Evolutionary conservation across 139 green algal species (phyloP).

Genomic region (Marvania coccoides): DNA sequence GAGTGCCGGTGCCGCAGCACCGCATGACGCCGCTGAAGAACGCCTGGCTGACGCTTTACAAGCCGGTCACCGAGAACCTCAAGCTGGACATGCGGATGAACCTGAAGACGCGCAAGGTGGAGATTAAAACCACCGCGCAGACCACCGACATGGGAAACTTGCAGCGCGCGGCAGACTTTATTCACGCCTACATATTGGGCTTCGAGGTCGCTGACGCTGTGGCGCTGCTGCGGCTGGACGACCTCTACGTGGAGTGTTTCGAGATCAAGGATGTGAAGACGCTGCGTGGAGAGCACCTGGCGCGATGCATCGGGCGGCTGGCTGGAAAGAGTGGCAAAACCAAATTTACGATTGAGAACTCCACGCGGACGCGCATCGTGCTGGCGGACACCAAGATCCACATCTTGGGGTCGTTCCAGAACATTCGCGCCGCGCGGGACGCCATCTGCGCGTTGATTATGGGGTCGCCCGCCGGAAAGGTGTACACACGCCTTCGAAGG

Average conservation of each 20-base stretch:
- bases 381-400: constrained; percentile 95
- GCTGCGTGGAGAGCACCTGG: constrained; percentile 92
- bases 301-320: constrained; percentile 85
- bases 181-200: constrained; percentile 93
- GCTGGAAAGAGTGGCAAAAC: constrained; percentile 97
- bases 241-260: constrained; percentile 98
- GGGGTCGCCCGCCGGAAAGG: constrained; percentile 93
- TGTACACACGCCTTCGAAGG: constrained; percentile 87
- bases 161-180: constrained; percentile 97
- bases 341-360: constrained; percentile 99
- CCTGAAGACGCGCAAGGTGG: constrained; percentile 89
- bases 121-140: constrained; percentile 87
- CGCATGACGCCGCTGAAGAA: constrained; percentile 95
- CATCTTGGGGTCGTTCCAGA: constrained; percentile 90
- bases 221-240: constrained; percentile 92
- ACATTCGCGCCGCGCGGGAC: constrained; percentile 77
- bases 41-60: constrained; percentile 92
- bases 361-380: constrained; percentile 92
- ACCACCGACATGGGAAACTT: constrained; percentile 74
- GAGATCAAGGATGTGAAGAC: constrained; percentile 99
- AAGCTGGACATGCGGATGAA: constrained; percentile 99
- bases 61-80: constrained; percentile 92
- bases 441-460: constrained; percentile 91
- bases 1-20: constrained; percentile 83
- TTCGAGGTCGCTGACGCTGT: constrained; percentile 81